These are phyloP conservation scores for Backusella psychrophila DNA, from an alignment of 192 early-diverging fungal species.

Conservation along the genomic window DNA sequence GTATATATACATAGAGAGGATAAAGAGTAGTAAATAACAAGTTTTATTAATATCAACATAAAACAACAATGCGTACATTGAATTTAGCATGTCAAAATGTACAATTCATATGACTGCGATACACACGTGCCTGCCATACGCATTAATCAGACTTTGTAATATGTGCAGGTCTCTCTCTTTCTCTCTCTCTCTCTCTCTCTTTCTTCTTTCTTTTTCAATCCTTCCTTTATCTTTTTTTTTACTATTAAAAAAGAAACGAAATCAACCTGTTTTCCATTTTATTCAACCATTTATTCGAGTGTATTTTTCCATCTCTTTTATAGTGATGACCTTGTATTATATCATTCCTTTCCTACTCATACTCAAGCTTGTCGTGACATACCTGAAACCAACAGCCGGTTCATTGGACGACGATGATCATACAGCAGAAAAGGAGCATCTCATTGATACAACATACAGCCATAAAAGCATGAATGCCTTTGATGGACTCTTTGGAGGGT, in stretches of 20 bases:
- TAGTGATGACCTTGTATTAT: not conserved
- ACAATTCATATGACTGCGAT: not conserved
- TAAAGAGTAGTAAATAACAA: too few relatives aligned
- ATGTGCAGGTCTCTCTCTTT: not conserved
- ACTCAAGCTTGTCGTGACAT: not conserved
- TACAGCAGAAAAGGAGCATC: not conserved
- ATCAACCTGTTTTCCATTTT: not conserved
- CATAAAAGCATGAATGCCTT: not conserved
- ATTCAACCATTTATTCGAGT: not conserved
- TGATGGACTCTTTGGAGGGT: not conserved
- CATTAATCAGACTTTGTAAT: not conserved
- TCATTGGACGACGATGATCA: not conserved
- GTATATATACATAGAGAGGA: too few relatives aligned
- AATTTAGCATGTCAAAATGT: not conserved
- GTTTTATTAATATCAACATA: too few relatives aligned
- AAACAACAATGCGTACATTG: too few relatives aligned
- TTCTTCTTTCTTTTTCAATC: not conserved
- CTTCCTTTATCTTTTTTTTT: not conserved
- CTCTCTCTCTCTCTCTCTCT: not conserved
- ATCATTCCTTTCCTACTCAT: conserved; percentile 1
- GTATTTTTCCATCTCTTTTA: not conserved
- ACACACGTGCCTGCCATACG: not conserved
- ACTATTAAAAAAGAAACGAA: not conserved
- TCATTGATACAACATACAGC: not conserved
- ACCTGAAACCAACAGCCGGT: not conserved